Conservation (phyloP, 1,284 basidiomycete species). For the Pascua guehoae region DNA sequence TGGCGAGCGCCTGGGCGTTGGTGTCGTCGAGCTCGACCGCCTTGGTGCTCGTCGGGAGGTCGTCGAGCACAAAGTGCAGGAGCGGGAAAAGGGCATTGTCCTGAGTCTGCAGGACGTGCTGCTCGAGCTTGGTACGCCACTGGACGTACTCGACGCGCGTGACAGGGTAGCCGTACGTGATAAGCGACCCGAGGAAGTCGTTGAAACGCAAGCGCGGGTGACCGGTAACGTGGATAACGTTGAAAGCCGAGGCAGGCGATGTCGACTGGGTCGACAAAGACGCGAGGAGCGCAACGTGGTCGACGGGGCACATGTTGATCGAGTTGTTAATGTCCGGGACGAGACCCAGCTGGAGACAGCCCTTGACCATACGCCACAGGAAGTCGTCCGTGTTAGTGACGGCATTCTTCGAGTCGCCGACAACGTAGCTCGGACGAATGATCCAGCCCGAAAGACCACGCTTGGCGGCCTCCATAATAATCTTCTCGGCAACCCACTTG, state of each 20-base stretch:
- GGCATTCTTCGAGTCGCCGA: constrained; percentile 83
- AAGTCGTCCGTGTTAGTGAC: constrained; percentile 99
- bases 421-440: constrained; percentile 90
- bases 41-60: constrained; percentile 94
- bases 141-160: constrained; percentile 80
- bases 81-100: constrained; percentile 98
- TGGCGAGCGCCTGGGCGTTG: constrained; percentile 69
- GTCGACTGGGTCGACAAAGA: constrained; percentile 63
- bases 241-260: constrained; percentile 52
- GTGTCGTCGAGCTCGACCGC: constrained; percentile 84
- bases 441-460: constrained; percentile 85
- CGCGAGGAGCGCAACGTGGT: constrained; percentile 86
- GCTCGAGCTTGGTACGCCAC: constrained; percentile 89
- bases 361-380: constrained; percentile 96
- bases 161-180: constrained; percentile 76
- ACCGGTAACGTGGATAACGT: constrained; percentile 85
- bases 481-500: constrained; percentile 97
- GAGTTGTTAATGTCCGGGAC: constrained; percentile 98
- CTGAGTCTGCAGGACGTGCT: constrained; percentile 86
- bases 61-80: constrained; percentile 94
- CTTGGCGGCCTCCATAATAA: constrained; percentile 84
- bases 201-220: constrained; percentile 88
- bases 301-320: constrained; percentile 96
- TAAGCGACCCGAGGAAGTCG: constrained; percentile 71
- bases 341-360: constrained; percentile 90